These are phyloP conservation scores for Penicillium sp. DNA, from an alignment of 2,329 filamentous ascomycete species.

Conservation along the genomic window DNA sequence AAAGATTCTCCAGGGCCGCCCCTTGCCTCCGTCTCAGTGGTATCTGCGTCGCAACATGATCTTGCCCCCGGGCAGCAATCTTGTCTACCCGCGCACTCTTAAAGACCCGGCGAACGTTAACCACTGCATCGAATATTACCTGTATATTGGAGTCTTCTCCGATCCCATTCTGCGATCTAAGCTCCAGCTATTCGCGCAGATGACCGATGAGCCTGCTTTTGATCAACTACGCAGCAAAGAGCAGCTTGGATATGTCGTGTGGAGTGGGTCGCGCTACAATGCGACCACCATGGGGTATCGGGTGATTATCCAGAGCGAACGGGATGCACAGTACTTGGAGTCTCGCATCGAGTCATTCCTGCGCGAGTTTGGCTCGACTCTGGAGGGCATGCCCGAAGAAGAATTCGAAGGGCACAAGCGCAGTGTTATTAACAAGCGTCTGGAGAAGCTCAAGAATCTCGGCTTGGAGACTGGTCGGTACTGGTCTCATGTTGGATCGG, in stretches of 20 bases:
- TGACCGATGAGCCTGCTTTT: constrained; percentile 88
- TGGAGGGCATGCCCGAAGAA: constrained; percentile 69
- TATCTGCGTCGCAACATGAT: constrained; percentile 69
- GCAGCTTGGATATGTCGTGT: constrained; percentile 94
- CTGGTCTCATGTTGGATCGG: constrained; percentile 77
- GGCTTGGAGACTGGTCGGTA: constrained; percentile 75
- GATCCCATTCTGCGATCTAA: constrained; percentile 69
- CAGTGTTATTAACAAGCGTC: constrained; percentile 75
- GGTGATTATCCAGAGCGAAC: constrained; percentile 90
- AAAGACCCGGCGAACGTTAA: constrained; percentile 87
- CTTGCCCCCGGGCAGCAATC: constrained; percentile 74
- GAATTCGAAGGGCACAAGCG: constrained; percentile 90
- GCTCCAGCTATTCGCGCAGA: constrained; percentile 75
- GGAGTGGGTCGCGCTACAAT: constrained; percentile 66
- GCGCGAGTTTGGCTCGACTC: constrained; percentile 55
- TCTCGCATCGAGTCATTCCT: constrained; percentile 83
- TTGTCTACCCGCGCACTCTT: constrained; percentile 70
- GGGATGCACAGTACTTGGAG: constrained; percentile 75
- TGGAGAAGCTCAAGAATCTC: constrained; percentile 91
- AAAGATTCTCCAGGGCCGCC: constrained; percentile 65
- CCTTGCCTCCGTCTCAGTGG: constrained; percentile 72
- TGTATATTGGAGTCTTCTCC: constrained; percentile 63
- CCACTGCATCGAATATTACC: constrained; percentile 73
- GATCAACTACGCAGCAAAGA: constrained; percentile 95
- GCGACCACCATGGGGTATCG: constrained; percentile 78